A percentile compares a stretch with the other conserved stretches of the same genome.
phyloP scores from a whole-genome alignment of 1,284 basidiomycete species.

The Lignosus rhinocerotis region DNA sequence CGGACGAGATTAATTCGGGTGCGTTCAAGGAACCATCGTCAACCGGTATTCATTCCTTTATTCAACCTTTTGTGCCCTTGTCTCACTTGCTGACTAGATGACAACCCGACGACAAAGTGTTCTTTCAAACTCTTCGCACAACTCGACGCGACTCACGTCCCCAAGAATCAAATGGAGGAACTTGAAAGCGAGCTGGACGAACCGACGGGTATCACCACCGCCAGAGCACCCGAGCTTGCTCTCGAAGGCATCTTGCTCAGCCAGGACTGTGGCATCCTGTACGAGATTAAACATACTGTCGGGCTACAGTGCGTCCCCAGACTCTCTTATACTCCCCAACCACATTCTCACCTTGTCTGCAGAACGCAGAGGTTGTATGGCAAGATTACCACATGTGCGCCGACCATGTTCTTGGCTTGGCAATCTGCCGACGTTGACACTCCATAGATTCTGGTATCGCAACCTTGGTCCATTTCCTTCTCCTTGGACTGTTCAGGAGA shows the following conservation, averaged over 20 bases:
- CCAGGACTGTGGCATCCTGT: constrained; percentile 75
- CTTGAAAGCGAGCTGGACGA: constrained; percentile 70
- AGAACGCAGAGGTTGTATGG: constrained; percentile 70
- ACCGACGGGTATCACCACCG: constrained; percentile 69
- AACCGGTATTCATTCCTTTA: constrained; percentile 7
- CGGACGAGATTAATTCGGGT: constrained; percentile 63
- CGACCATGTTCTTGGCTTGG: background rate
- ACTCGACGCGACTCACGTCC: constrained; percentile 51
- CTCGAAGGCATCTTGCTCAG: constrained; percentile 72
- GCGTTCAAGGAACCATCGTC: constrained; percentile 44
- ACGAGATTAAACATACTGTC: constrained; percentile 62
- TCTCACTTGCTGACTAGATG: constrained; percentile 37
- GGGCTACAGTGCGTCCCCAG: constrained; percentile 57
- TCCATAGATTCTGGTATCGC: constrained; percentile 71
- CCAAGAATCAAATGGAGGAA: constrained; percentile 58
- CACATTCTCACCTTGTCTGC: background rate
- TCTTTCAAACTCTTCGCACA: constrained; percentile 67
- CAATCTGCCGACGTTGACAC: background rate
- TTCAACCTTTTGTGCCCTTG: background rate
- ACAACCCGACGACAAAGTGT: constrained; percentile 54
- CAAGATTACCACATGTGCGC: constrained; percentile 80
- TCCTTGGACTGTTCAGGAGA: constrained; percentile 69
- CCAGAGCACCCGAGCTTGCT: constrained; percentile 52
- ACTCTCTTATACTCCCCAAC: too few relatives aligned
- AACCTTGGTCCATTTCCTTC: constrained; percentile 62